These are phyloP conservation scores for Phytopythium cucurbitacearum DNA, from an alignment of 352 stramenopile genomes.

Conservation along the genomic window DNA sequence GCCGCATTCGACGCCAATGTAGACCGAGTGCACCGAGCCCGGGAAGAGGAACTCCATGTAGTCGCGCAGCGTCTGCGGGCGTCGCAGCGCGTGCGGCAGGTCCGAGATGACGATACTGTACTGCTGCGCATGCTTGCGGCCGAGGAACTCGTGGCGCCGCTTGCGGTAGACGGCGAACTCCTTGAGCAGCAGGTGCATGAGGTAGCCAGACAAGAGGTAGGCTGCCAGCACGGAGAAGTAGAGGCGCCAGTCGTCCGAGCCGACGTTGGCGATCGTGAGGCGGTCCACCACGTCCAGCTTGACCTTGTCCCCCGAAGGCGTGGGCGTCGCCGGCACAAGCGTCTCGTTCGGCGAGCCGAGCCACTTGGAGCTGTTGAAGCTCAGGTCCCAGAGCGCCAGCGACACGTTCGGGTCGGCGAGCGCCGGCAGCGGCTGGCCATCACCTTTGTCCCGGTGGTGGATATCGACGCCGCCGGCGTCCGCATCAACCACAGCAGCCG, in stretches of 20 bases:
- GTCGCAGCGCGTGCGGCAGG: slow-evolving; percentile 44
- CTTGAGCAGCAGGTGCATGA: slow-evolving; percentile 49
- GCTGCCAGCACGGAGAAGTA: slow-evolving; percentile 53
- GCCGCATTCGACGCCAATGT: slow-evolving; percentile 66
- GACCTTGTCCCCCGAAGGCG: slow-evolving; percentile 18
- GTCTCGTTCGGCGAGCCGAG: no score
- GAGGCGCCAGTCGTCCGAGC: slow-evolving; percentile 52
- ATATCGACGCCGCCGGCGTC: slow-evolving; percentile 17
- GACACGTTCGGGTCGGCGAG: slow-evolving; percentile 13
- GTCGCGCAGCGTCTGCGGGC: slow-evolving; percentile 46
- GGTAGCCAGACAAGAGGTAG: slow-evolving; percentile 42
- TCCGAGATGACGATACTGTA: slow-evolving; percentile 75
- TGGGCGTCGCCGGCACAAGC: slow-evolving; percentile 5
- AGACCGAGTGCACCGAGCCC: slow-evolving; percentile 52
- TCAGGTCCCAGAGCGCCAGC: background rate
- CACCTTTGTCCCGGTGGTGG: slow-evolving; percentile 10
- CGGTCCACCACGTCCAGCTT: slow-evolving; percentile 59
- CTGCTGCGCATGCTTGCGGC: slow-evolving; percentile 50
- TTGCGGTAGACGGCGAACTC: slow-evolving; percentile 66
- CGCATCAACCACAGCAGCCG: slow-evolving; percentile 24
- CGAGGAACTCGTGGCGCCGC: slow-evolving; percentile 59
- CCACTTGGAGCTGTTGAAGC: no score
- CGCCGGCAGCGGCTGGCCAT: slow-evolving; percentile 14
- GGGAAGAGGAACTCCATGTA: slow-evolving; percentile 76
- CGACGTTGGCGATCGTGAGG: slow-evolving; percentile 68